Percentiles rank a stretch among this genome's conserved stretches.
Evolutionary conservation across 805 yeast species (phyloP).

Genomic region (Yarrowia yakushimensis): DNA sequence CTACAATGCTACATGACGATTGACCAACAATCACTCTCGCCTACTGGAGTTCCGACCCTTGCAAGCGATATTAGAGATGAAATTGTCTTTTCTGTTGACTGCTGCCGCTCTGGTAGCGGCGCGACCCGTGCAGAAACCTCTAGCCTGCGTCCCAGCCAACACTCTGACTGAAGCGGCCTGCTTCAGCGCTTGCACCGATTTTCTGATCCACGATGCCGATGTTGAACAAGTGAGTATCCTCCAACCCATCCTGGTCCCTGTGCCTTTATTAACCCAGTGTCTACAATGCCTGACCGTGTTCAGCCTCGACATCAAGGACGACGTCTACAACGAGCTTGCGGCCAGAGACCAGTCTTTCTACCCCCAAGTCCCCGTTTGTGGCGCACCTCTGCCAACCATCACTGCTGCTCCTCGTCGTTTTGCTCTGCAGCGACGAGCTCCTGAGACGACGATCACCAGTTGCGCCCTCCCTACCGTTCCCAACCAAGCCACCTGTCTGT

Average conservation of each 20-base stretch:
- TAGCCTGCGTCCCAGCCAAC: not conserved
- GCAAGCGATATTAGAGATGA: not conserved
- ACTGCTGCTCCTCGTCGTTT: not conserved
- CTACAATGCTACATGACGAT: not conserved
- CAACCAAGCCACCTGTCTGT: not conserved
- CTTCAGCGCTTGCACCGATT: not conserved
- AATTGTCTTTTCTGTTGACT: not conserved
- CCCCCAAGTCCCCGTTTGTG: not conserved
- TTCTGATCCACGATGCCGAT: not conserved
- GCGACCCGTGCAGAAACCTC: not conserved
- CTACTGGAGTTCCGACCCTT: not conserved
- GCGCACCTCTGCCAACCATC: not conserved
- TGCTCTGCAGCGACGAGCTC: constrained; percentile 1
- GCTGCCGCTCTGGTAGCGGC: not conserved
- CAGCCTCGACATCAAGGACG: not conserved
- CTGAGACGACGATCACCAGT: not conserved
- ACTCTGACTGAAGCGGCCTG: not conserved
- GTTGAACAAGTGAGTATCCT: not conserved
- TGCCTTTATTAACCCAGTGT: not conserved
- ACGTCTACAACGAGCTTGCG: constrained; percentile 8
- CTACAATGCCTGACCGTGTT: constrained; percentile 10
- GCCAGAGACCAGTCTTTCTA: not conserved
- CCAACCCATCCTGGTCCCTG: not conserved
- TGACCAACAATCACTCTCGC: not conserved
- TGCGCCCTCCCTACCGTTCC: not conserved